Percentiles rank a stretch among this genome's conserved stretches.
Conservation (phyloP, 257 asterid species). For the Nicotiana sylvestris region DNA sequence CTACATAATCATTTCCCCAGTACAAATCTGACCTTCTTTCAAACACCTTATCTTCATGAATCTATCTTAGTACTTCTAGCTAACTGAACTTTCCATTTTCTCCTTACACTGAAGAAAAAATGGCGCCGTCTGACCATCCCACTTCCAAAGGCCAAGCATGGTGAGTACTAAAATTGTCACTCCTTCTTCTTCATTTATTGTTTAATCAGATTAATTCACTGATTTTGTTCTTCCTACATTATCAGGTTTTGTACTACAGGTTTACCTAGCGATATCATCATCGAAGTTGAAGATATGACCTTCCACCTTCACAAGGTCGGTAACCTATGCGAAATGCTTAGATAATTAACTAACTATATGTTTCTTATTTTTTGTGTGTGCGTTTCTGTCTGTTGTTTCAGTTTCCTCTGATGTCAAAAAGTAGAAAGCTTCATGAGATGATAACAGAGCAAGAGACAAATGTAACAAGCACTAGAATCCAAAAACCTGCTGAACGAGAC, state of each 20-base stretch:
- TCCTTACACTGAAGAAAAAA: conserved; percentile 12
- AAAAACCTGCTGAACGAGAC: conserved; percentile 24
- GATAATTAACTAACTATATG: background rate
- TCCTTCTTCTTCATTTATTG: background rate
- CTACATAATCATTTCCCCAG: conserved; percentile 40
- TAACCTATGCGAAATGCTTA: background rate
- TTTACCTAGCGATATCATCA: conserved; percentile 74
- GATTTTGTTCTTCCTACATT: background rate
- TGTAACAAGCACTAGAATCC: conserved; percentile 34
- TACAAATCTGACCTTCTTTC: conserved; percentile 10
- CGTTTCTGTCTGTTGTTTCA: conserved; percentile 22
- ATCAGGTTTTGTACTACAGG: conserved; percentile 96
- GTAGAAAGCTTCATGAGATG: conserved; percentile 77
- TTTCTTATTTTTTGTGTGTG: background rate
- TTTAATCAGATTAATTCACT: background rate
- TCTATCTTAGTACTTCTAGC: conserved; percentile 18
- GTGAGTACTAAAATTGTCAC: conserved; percentile 29
- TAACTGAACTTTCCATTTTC: background rate
- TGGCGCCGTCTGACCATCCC: conserved; percentile 66
- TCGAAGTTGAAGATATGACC: conserved; percentile 83
- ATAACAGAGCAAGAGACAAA: conserved; percentile 71
- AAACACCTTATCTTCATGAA: conserved; percentile 34
- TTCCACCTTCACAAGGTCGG: conserved; percentile 81
- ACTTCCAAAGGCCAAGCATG: conserved; percentile 91
- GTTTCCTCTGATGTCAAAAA: conserved; percentile 93